phyloP scores from a whole-genome alignment of 805 yeast genomes.

The Nakazawaea siamensis region DNA sequence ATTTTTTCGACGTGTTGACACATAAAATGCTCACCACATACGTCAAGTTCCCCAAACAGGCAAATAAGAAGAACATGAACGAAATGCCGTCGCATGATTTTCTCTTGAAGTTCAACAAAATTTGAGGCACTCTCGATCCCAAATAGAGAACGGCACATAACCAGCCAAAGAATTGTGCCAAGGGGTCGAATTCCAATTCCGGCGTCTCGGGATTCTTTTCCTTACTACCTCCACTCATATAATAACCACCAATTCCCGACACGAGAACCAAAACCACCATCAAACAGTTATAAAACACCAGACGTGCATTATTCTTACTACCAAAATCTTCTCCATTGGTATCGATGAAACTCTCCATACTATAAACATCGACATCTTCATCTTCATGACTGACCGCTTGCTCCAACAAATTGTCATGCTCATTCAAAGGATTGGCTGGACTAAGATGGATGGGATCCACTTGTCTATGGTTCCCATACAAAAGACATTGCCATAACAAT shows the following conservation, averaged over 20 bases:
- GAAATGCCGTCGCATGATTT: conserved; percentile 95
- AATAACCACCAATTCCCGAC: conserved; percentile 88
- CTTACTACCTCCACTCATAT: conserved; percentile 47
- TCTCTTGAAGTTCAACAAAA: conserved; percentile 72
- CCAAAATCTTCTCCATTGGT: conserved; percentile 21
- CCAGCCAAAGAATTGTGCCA: conserved; percentile 88
- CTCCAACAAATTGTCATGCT: conserved; percentile 50
- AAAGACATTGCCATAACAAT: conserved; percentile 72
- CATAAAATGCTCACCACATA: conserved; percentile 81
- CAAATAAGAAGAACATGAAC: conserved; percentile 87
- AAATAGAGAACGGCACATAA: conserved; percentile 65
- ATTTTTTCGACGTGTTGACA: conserved; percentile 61
- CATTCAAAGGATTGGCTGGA: conserved; percentile 81
- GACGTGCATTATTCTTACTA: conserved; percentile 13
- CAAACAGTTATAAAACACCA: conserved; percentile 26
- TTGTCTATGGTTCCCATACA: conserved; percentile 51
- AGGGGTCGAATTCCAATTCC: conserved; percentile 54
- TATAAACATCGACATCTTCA: conserved; percentile 21
- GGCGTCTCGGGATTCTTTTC: conserved; percentile 21
- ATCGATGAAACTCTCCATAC: conserved; percentile 21
- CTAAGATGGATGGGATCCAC: conserved; percentile 75
- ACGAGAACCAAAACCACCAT: conserved; percentile 62
- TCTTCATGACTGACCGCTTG: conserved; percentile 42
- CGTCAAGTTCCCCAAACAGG: conserved; percentile 88
- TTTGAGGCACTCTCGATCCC: conserved; percentile 92